phyloP scores from a whole-genome alignment of 2,329 filamentous ascomycete genomes.

The Fusarium irregulare region DNA sequence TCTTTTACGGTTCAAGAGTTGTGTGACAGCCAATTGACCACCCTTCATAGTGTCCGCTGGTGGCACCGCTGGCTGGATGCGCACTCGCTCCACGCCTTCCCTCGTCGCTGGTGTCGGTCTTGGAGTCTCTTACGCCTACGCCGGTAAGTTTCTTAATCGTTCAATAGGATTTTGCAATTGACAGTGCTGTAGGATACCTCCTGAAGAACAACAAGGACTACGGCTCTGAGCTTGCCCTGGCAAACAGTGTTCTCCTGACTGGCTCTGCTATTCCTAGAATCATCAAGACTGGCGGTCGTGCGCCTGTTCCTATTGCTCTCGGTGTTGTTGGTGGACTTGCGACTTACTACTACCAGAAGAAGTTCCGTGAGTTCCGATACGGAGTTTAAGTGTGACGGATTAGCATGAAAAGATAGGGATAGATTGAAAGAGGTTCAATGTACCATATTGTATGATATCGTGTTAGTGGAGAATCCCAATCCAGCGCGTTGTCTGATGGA shows the following conservation, averaged over 20 bases:
- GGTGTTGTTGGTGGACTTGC: constrained; percentile 51
- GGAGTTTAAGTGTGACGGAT: constrained; percentile 46
- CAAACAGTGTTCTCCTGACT: constrained; percentile 53
- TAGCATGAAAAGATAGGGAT: too few species aligned
- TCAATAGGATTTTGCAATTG: too few species aligned
- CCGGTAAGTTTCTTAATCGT: constrained; percentile 10
- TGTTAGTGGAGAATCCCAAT: not conserved
- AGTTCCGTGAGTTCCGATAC: constrained; percentile 55
- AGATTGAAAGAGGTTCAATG: rapidly evolving
- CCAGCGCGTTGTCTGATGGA: not conserved
- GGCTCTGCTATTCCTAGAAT: constrained; percentile 54
- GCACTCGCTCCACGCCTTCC: constrained; percentile 44
- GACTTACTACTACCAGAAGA: constrained; percentile 57
- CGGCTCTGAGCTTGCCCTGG: constrained; percentile 55
- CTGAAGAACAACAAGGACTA: constrained; percentile 57
- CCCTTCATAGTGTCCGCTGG: constrained; percentile 37
- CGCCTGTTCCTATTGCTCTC: constrained; percentile 52
- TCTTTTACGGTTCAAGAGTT: rapidly evolving
- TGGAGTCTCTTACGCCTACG: constrained; percentile 43
- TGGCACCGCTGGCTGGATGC: constrained; percentile 42
- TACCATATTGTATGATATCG: not conserved
- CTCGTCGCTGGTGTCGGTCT: constrained; percentile 44
- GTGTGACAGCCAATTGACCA: not conserved
- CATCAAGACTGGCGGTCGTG: constrained; percentile 53
- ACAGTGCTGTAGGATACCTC: constrained; percentile 50